A percentile compares a stretch with the other conserved stretches of the same genome.
phyloP scores from a whole-genome alignment of 2,329 filamentous ascomycete genomes.

The Eutypella sp. region DNA sequence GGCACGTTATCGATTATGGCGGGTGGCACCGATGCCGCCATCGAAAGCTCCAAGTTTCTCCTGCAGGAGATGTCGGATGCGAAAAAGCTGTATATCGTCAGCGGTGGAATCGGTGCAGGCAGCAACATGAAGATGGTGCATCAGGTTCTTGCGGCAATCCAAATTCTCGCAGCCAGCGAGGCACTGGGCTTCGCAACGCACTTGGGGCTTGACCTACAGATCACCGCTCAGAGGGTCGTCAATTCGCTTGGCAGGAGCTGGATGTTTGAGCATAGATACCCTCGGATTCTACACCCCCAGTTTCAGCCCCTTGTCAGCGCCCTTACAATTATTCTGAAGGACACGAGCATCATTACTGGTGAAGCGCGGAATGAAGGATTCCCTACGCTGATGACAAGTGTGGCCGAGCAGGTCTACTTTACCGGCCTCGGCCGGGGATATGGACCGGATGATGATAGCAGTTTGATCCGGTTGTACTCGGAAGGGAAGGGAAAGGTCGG shows the following conservation, averaged over 20 bases:
- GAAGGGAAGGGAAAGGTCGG: too few species aligned
- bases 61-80: neutral
- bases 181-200: neutral
- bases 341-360: too few species aligned
- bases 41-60: neutral
- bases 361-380: too few species aligned
- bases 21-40: neutral
- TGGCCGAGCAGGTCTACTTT: too few species aligned
- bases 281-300: neutral
- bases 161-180: neutral
- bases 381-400: conserved; percentile 12
- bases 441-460: too few species aligned
- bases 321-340: neutral
- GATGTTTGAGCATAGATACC: neutral
- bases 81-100: neutral
- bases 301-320: neutral
- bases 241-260: too few species aligned
- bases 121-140: neutral
- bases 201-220: neutral
- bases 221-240: neutral
- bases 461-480: too few species aligned
- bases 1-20: neutral
- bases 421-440: too few species aligned
- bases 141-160: neutral
- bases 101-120: neutral